phyloP scores from a whole-genome alignment of 805 yeast genomes.

The Millerago galiae region DNA sequence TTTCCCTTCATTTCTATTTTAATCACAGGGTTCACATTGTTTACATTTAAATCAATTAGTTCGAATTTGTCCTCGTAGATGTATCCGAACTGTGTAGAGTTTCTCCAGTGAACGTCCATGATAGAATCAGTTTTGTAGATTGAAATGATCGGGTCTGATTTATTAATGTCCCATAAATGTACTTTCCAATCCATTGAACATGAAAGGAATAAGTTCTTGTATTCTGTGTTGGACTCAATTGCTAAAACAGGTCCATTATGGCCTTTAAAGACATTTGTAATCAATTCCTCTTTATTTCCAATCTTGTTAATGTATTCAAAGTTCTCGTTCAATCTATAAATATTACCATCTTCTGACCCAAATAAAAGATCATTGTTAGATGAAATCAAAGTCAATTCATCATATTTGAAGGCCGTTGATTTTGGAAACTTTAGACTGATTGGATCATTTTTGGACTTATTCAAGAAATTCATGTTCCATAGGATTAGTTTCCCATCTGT shows the following conservation, averaged over 20 bases:
- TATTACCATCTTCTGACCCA: conserved; percentile 29
- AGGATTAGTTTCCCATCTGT: conserved; percentile 27
- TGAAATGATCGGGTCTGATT: conserved; percentile 15
- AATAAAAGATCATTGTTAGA: conserved; percentile 6
- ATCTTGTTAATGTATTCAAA: conserved; percentile 17
- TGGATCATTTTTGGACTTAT: conserved; percentile 19
- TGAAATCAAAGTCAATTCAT: conserved; percentile 26
- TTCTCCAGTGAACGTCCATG: conserved; percentile 25
- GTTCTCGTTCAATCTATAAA: conserved; percentile 23
- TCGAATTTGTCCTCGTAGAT: conserved; percentile 25
- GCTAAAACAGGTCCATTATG: conserved; percentile 25
- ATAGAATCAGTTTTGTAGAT: conserved; percentile 23
- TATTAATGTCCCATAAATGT: conserved; percentile 21
- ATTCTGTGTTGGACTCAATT: conserved; percentile 12
- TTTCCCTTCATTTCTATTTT: conserved; percentile 7
- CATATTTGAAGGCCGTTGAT: conserved; percentile 18
- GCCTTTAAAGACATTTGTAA: conserved; percentile 16
- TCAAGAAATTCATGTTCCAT: conserved; percentile 25
- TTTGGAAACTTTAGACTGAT: conserved; percentile 22
- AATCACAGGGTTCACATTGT: conserved; percentile 20
- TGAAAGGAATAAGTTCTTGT: conserved; percentile 20
- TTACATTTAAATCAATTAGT: conserved; percentile 26
- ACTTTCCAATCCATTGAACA: conserved; percentile 29
- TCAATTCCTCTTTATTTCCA: conserved; percentile 4
- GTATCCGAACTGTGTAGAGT: conserved; percentile 25